Conservation (phyloP, 2,329 filamentous ascomycete genomes). For the Byssothecium circinans region DNA sequence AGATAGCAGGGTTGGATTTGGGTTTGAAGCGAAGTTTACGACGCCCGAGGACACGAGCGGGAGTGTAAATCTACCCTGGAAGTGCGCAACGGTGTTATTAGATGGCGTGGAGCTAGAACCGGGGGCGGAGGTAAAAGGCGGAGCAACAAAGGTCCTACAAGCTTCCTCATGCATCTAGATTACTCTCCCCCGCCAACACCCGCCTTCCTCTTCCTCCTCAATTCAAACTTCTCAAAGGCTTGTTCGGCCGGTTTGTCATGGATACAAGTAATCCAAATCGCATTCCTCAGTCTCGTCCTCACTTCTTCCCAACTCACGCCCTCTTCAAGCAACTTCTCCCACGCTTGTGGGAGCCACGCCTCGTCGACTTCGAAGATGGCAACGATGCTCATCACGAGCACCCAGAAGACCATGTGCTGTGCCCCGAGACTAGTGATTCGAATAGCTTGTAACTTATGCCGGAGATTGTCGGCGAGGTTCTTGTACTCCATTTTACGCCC, state of each 20-base stretch:
- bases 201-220: not conserved
- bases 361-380: conserved; percentile 5
- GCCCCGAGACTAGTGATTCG: not conserved
- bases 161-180: not conserved
- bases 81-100: not conserved
- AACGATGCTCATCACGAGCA: conserved; percentile 3
- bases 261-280: conserved; percentile 7
- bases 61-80: not conserved
- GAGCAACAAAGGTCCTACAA: not conserved
- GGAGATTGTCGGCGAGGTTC: not conserved
- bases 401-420: conserved; percentile 2
- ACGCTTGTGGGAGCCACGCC: conserved; percentile 4
- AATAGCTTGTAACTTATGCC: not conserved
- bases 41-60: not conserved
- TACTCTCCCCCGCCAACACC: not conserved
- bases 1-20: not conserved
- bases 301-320: conserved; percentile 1
- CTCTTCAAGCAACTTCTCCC: not conserved
- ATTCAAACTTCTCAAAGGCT: not conserved
- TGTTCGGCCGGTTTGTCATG: conserved; percentile 5
- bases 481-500: conserved; percentile 9
- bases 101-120: not conserved
- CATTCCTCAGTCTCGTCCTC: conserved; percentile 1
- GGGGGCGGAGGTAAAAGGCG: not conserved
- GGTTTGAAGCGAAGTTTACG: not conserved